These are phyloP conservation scores for Penicillium pancosmium DNA, from an alignment of 495 filamentous ascomycete species.

Conservation along the genomic window DNA sequence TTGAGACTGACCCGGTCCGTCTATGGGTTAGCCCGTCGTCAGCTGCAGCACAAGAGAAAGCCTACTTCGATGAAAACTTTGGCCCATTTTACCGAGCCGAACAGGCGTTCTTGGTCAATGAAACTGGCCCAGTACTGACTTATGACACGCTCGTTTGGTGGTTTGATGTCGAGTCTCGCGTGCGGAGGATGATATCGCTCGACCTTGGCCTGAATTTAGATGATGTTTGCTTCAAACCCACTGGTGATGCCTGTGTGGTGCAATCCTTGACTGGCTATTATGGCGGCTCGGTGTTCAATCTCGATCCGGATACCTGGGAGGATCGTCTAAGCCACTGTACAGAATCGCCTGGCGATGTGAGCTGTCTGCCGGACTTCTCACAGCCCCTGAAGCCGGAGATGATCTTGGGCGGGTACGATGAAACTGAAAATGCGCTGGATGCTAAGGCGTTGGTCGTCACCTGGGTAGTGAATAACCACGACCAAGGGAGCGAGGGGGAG, in stretches of 20 bases:
- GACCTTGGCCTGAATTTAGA: constrained; percentile 66
- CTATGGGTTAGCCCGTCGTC: constrained; percentile 96
- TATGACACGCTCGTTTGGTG: constrained; percentile 92
- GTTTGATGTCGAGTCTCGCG: constrained; percentile 83
- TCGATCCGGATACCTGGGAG: constrained; percentile 70
- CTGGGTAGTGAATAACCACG: constrained; percentile 94
- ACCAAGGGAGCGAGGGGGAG: constrained; percentile 69
- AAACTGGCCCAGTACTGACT: constrained; percentile 74
- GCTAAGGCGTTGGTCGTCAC: constrained; percentile 82
- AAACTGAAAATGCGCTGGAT: constrained; percentile 67
- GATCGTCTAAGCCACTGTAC: constrained; percentile 69
- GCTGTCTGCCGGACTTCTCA: constrained; percentile 81
- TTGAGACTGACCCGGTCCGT: constrained; percentile 87
- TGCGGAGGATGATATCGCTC: constrained; percentile 68
- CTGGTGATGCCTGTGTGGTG: constrained; percentile 85
- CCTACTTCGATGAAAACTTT: constrained; percentile 92
- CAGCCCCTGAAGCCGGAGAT: constrained; percentile 84
- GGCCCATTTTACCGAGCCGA: constrained; percentile 95
- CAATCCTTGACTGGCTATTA: constrained; percentile 91
- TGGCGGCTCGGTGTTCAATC: constrained; percentile 61
- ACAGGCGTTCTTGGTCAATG: constrained; percentile 92
- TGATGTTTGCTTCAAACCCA: constrained; percentile 93
- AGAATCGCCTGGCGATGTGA: constrained; percentile 66
- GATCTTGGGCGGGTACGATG: constrained; percentile 79
- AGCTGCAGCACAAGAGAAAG: constrained; percentile 86